phyloP scores from a whole-genome alignment of 2,329 filamentous ascomycete genomes.

The Endoconidiophora polonica region DNA sequence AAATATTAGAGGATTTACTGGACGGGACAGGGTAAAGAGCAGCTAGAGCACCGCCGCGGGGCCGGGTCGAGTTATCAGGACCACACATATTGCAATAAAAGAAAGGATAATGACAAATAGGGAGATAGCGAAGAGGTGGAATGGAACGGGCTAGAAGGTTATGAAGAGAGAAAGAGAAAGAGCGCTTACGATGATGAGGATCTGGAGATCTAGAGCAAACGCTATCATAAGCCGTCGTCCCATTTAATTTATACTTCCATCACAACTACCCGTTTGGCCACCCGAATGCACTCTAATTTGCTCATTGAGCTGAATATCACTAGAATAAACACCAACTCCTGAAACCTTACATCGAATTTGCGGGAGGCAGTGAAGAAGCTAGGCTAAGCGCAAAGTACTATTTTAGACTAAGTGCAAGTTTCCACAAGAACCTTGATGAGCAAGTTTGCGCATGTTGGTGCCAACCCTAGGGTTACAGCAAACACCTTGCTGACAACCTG shows the following conservation, averaged over 20 bases:
- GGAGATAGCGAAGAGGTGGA: background rate
- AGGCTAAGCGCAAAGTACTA: too few species aligned
- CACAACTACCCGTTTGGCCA: background rate
- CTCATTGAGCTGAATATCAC: too few species aligned
- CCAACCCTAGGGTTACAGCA: conserved; percentile 9
- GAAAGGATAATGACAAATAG: background rate
- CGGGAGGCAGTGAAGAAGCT: too few species aligned
- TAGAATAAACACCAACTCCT: too few species aligned
- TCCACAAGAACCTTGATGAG: conserved; percentile 15
- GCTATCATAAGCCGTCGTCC: background rate
- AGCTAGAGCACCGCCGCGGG: conserved; percentile 29
- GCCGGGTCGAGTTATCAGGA: conserved; percentile 24
- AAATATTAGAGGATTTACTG: conserved; percentile 8
- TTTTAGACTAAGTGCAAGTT: conserved; percentile 10
- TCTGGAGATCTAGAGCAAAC: background rate
- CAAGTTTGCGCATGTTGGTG: conserved; percentile 14
- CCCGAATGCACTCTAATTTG: too few species aligned
- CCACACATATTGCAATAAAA: conserved; percentile 26
- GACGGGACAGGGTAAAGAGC: conserved; percentile 22
- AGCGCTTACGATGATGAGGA: background rate
- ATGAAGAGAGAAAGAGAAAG: background rate
- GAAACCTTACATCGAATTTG: too few species aligned
- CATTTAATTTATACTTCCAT: background rate
- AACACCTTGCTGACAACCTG: conserved; percentile 7
- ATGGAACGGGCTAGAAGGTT: background rate